Conservation (phyloP, 257 asterid species). For the Petunia secreta region DNA sequence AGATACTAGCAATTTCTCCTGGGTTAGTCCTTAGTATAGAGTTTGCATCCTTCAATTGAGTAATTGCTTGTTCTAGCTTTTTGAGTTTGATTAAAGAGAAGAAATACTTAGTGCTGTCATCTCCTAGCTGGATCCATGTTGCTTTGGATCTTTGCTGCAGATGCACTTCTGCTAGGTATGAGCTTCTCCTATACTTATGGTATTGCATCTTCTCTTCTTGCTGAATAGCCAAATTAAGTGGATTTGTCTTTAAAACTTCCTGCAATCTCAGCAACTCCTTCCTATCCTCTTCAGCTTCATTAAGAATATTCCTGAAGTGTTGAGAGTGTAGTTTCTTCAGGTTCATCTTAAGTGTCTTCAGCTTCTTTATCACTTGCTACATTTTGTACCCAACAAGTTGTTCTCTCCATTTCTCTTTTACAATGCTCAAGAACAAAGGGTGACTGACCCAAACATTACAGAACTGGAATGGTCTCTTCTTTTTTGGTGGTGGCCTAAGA, state of each 20-base stretch:
- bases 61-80: too few relatives aligned
- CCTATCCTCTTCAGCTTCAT: neutral
- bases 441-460: neutral
- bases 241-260: neutral
- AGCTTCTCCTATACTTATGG: too few relatives aligned
- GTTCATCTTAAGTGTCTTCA: too few relatives aligned
- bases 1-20: neutral
- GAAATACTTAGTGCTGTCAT: neutral
- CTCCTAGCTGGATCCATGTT: neutral
- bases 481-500: neutral
- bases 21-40: neutral
- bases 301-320: too few relatives aligned
- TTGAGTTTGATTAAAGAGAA: neutral
- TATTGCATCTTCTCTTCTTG: too few relatives aligned
- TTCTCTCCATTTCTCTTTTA: neutral
- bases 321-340: too few relatives aligned
- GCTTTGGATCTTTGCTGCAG: neutral
- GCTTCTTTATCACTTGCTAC: too few relatives aligned
- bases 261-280: accelerated
- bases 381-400: neutral
- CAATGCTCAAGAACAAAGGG: neutral
- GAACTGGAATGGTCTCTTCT: neutral
- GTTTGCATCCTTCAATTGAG: too few relatives aligned
- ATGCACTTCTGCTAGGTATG: neutral
- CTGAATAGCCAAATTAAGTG: neutral